phyloP scores from a whole-genome alignment of 352 stramenopile genomes.

The Phytophthora rubi region DNA sequence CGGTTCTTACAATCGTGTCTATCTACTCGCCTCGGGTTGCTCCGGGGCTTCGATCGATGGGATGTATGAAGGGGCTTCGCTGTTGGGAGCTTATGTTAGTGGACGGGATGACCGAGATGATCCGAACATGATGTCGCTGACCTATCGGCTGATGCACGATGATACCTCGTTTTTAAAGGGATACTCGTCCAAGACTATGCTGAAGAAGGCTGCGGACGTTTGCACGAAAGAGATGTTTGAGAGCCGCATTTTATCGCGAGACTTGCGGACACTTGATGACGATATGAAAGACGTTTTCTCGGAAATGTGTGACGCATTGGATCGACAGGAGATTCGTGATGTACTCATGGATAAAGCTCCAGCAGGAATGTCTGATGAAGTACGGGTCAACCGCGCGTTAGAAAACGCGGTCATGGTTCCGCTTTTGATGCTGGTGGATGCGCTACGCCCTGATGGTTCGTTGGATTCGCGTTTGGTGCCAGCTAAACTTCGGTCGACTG shows the following conservation, averaged over 20 bases:
- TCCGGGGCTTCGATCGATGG: conserved; percentile 13
- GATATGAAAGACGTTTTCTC: conserved; percentile 39
- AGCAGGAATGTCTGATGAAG: conserved; percentile 1
- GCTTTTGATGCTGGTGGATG: conserved; percentile 35
- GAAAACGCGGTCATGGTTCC: conserved; percentile 34
- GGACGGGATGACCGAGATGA: conserved; percentile 17
- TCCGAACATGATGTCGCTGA: conserved; percentile 26
- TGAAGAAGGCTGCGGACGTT: conserved; percentile 25
- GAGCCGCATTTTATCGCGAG: conserved; percentile 38
- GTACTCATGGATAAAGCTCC: background rate
- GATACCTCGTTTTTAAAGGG: conserved; percentile 28
- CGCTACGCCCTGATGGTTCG: conserved; percentile 25
- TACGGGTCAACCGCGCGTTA: conserved; percentile 16
- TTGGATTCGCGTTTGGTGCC: conserved; percentile 12
- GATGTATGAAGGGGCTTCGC: conserved; percentile 18
- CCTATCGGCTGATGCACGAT: conserved; percentile 29
- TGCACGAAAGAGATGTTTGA: conserved; percentile 30
- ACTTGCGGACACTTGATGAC: conserved; percentile 39
- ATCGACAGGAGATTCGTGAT: background rate
- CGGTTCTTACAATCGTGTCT: conserved; percentile 31
- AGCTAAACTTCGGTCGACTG: background rate
- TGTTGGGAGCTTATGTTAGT: background rate
- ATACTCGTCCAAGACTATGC: conserved; percentile 11
- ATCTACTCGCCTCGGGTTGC: conserved; percentile 12
- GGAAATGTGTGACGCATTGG: conserved; percentile 27